phyloP scores from a whole-genome alignment of 345 rosid species.

The Dimocarpus longan region DNA sequence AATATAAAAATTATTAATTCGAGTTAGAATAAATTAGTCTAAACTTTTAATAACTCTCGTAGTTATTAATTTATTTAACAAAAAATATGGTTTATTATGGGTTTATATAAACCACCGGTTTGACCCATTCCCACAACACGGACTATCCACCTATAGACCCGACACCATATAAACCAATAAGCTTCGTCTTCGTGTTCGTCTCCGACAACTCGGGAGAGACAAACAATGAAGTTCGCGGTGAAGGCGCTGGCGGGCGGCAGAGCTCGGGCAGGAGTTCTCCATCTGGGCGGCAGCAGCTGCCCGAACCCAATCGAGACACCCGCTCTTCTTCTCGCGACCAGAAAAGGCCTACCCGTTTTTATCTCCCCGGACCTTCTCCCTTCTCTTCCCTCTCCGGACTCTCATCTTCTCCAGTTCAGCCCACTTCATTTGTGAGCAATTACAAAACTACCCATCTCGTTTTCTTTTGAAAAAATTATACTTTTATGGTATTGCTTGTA shows the following conservation, averaged over 20 bases:
- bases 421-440: constrained; percentile 75
- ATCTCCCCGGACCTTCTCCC: constrained; percentile 75
- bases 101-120: background rate
- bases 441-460: background rate
- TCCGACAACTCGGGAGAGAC: background rate
- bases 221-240: constrained; percentile 54
- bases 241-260: constrained; percentile 53
- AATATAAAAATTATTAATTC: too few relatives aligned
- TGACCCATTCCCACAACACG: background rate
- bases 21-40: too few relatives aligned
- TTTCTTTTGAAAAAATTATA: background rate
- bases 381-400: constrained; percentile 62
- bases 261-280: constrained; percentile 55
- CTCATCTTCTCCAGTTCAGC: constrained; percentile 62
- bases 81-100: background rate
- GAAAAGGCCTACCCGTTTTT: constrained; percentile 67
- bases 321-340: constrained; percentile 66
- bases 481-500: background rate
- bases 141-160: background rate
- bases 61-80: too few relatives aligned
- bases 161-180: background rate
- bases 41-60: too few relatives aligned
- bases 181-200: background rate
- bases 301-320: constrained; percentile 60
- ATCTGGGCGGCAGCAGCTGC: constrained; percentile 40